phyloP scores from a whole-genome alignment of 495 filamentous ascomycete species.

The Copromyces sp. region DNA sequence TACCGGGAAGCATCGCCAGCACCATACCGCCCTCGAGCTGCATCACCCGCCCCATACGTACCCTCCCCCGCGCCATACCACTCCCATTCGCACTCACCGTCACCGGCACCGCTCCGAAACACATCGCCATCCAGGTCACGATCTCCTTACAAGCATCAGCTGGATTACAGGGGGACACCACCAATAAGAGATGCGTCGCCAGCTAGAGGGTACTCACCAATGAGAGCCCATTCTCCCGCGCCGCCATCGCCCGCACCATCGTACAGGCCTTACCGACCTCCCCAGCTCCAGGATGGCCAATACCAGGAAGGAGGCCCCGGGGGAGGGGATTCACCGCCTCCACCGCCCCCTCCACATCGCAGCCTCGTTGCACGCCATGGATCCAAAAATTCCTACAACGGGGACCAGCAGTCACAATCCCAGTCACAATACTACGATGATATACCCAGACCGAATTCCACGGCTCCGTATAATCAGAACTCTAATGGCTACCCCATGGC shows the following conservation, averaged over 20 bases:
- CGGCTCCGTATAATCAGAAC: constrained; percentile 14
- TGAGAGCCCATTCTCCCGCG: neutral
- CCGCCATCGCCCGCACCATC: constrained; percentile 32
- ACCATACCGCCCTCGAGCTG: constrained; percentile 9
- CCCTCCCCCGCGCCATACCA: constrained; percentile 20
- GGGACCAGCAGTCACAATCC: constrained; percentile 6
- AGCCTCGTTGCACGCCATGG: constrained; percentile 18
- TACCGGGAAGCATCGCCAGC: constrained; percentile 7
- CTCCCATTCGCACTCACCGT: constrained; percentile 13
- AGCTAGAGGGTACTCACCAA: neutral
- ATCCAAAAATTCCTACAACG: constrained; percentile 12
- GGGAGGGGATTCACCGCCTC: constrained; percentile 37
- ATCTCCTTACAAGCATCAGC: neutral
- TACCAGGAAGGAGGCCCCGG: constrained; percentile 1
- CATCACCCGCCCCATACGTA: constrained; percentile 13
- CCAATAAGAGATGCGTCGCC: neutral
- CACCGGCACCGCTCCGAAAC: constrained; percentile 6
- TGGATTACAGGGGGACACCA: constrained; percentile 9
- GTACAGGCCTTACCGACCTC: constrained; percentile 34
- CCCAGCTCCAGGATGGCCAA: constrained; percentile 11
- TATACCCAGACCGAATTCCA: constrained; percentile 16
- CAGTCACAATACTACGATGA: constrained; percentile 12
- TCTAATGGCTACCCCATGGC: constrained; percentile 39
- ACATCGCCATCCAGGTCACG: neutral
- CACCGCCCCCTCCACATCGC: constrained; percentile 46